Base-by-base conservation (phyloP, 176 grass and related monocot genomes). In the Triticum turgidum region DNA sequence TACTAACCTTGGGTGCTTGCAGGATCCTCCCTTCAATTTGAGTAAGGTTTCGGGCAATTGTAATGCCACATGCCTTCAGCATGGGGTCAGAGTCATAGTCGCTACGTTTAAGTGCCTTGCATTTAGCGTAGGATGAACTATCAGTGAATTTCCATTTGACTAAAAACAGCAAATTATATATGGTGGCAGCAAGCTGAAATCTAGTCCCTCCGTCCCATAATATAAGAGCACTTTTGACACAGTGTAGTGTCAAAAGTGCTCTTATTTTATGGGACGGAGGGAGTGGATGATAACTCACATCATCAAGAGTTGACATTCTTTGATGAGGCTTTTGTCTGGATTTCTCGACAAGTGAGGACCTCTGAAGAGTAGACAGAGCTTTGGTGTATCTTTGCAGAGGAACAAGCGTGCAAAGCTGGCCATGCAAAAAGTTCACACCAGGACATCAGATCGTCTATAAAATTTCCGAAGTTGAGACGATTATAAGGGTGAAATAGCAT, bases 301-400 rank as follows among this genome's bases (percentile, higher is more conserved):
- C 93, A 18, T 38, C 84, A 11, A 98, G 83, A 6, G 68, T 81
- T 47, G 62, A 74, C 88, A 89, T 95, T 70, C 93, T 88, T 58
- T 95, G 91, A 37, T 93, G 86, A 80, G 96, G 96, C 56, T 95
- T 98, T 47, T 98, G 93, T 83, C 91, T 93, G 3, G 91, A 98
- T 58, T 93, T 98, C 87, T 98, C 91, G 0, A 98, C 93, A 70
- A 98, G 93, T n/a, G 80, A 84, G 68, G 93, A 74, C 15, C 96
- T 89, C 80, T 93, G 93, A 22, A 88, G 80, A 2, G 87, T 90
- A 39, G 96, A 92, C 69, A 98, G 85, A 27, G 86, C 76, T 75
- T 95, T 98, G 13, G 93, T 98, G 77, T 98, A 98, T 76, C 93
- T 86, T 90, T 95, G 96, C 47, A 98, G 76, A 3, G 95, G 87